These are phyloP conservation scores for Choanephora cucurbitarum DNA, from an alignment of 371 early-diverging fungal genomes.

Conservation along the genomic window DNA sequence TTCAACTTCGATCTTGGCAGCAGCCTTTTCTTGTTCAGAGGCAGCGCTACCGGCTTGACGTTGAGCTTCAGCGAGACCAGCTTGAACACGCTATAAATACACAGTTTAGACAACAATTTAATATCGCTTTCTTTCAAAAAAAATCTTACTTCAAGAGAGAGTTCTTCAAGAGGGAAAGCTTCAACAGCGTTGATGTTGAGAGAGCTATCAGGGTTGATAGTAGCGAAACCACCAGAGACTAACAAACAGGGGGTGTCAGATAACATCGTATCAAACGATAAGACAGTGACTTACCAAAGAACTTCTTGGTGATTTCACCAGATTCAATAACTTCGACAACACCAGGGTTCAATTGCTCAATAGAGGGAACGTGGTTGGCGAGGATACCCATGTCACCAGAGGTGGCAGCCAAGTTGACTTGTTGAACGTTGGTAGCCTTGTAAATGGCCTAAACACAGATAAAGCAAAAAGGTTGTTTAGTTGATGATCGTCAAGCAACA, in stretches of 20 bases:
- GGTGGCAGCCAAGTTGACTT: conserved; percentile 93
- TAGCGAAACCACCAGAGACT: conserved; percentile 97
- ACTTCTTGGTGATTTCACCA: conserved; percentile 83
- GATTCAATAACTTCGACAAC: conserved; percentile 83
- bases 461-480: neutral
- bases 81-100: conserved; percentile 67
- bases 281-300: conserved; percentile 72
- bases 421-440: conserved; percentile 79
- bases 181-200: conserved; percentile 98
- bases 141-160: conserved; percentile 71
- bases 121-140: neutral
- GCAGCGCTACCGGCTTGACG: conserved; percentile 58
- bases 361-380: conserved; percentile 95
- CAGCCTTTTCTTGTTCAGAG: conserved; percentile 82
- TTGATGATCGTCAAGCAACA: too few species aligned
- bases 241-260: neutral
- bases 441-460: conserved; percentile 63
- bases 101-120: neutral
- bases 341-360: conserved; percentile 96
- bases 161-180: conserved; percentile 87
- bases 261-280: neutral
- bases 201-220: conserved; percentile 94
- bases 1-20: conserved; percentile 87
- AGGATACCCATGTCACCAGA: conserved; percentile 99
- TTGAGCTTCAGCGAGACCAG: conserved; percentile 86